A percentile compares a stretch with the other conserved stretches of the same genome.
Evolutionary conservation across 768 basidiomycete genomes (phyloP).

Genomic region (Calocybe indica): DNA sequence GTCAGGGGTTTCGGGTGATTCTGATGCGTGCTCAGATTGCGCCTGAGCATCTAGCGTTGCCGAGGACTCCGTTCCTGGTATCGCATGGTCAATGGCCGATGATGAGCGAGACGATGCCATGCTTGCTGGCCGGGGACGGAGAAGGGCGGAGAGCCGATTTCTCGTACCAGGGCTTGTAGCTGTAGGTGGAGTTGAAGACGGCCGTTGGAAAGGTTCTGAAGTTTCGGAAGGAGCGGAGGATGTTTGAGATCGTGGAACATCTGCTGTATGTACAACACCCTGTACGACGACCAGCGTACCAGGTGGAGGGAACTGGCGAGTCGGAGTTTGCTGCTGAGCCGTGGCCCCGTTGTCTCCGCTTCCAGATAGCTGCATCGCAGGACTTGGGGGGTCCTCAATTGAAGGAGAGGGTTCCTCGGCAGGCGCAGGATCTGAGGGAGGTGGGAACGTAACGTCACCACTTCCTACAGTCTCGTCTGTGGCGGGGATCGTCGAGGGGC

Average conservation of each 20-base stretch:
- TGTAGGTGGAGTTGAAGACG: conserved; percentile 20
- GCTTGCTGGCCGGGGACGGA: conserved; percentile 28
- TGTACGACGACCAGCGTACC: conserved; percentile 81
- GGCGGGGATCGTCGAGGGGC: no score
- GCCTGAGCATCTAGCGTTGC: conserved; percentile 5
- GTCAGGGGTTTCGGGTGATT: no score
- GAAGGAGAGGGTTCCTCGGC: no score
- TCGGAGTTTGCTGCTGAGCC: no score
- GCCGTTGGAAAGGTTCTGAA: conserved; percentile 6
- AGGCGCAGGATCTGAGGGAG: no score
- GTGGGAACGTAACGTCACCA: no score
- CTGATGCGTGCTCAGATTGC: no score
- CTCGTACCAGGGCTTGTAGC: conserved; percentile 22
- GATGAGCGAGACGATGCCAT: conserved; percentile 5
- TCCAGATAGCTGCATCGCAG: no score
- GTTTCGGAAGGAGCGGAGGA: conserved; percentile 10
- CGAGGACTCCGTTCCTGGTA: conserved; percentile 3
- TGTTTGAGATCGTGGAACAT: conserved; percentile 36
- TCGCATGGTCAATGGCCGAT: conserved; percentile 6
- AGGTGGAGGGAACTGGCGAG: conserved; percentile 54
- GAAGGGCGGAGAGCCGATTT: conserved; percentile 26
- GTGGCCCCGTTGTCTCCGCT: no score
- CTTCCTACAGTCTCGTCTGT: no score
- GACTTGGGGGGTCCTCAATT: no score
- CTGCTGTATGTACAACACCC: conserved; percentile 76